phyloP scores from a whole-genome alignment of 129 eudicot species.

The Flaveria robusta region DNA sequence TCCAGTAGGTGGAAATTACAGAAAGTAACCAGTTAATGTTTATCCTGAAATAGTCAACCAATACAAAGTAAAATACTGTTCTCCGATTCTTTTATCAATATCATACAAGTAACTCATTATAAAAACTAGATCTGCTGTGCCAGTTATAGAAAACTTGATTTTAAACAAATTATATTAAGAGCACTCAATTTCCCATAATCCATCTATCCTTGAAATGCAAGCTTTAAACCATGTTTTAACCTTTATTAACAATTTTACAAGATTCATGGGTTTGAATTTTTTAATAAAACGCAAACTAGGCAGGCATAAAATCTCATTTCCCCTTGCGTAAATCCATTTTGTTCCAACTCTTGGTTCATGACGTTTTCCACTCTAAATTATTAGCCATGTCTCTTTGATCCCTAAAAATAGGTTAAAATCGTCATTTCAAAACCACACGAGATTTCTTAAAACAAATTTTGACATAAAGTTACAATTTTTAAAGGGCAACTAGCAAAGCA shows the following conservation, averaged over 20 bases:
- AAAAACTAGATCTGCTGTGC: not conserved
- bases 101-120: not conserved
- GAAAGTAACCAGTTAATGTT: not conserved
- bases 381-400: not conserved
- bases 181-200: not conserved
- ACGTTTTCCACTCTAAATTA: not conserved
- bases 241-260: not conserved
- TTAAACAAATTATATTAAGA: not conserved
- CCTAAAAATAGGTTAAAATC: not conserved
- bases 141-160: not conserved
- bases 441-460: not conserved
- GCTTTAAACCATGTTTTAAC: constrained; percentile 2
- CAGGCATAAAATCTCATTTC: not conserved
- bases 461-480: not conserved
- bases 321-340: not conserved
- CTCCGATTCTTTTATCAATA: not conserved
- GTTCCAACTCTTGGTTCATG: not conserved
- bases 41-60: constrained; percentile 10
- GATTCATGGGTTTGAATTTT: not conserved
- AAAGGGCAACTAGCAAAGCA: not conserved
- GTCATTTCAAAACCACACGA: not conserved
- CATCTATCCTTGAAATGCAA: not conserved
- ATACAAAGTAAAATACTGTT: not conserved
- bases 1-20: not conserved
- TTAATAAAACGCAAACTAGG: not conserved